A percentile compares a stretch with the other conserved stretches of the same genome.
phyloP scores from a whole-genome alignment of 352 stramenopile species.

The Phytophthora agathidicida region DNA sequence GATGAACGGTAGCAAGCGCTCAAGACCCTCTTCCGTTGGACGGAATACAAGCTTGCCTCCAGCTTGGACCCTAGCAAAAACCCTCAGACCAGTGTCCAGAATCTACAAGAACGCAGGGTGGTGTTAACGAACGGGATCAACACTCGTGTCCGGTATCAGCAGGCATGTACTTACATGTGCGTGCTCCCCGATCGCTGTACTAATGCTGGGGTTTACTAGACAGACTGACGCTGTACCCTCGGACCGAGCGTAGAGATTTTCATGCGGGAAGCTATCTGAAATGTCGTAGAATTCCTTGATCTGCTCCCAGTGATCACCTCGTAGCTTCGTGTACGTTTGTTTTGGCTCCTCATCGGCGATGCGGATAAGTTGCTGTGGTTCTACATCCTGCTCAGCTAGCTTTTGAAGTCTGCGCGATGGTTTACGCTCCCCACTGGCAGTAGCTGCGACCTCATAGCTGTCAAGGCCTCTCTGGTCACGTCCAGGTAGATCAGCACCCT shows the following conservation, averaged over 20 bases:
- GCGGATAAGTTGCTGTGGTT: neutral
- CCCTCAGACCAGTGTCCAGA: conserved; percentile 88
- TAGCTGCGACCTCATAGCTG: conserved; percentile 53
- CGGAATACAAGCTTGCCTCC: conserved; percentile 67
- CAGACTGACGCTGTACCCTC: conserved; percentile 70
- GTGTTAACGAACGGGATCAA: neutral
- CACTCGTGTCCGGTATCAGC: neutral
- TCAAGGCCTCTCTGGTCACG: conserved; percentile 41
- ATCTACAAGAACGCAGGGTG: conserved; percentile 41
- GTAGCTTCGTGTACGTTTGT: conserved; percentile 61
- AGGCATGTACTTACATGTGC: conserved; percentile 34
- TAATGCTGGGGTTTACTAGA: conserved; percentile 62
- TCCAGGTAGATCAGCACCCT: conserved; percentile 30
- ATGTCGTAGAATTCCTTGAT: conserved; percentile 77
- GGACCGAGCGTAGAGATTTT: conserved; percentile 67
- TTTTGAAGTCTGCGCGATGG: conserved; percentile 20
- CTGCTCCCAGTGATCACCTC: conserved; percentile 54
- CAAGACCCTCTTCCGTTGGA: conserved; percentile 81
- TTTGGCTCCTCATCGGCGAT: conserved; percentile 19
- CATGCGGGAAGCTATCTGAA: conserved; percentile 54
- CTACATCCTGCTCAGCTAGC: conserved; percentile 3
- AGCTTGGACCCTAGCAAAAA: conserved; percentile 79
- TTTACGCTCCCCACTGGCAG: conserved; percentile 26
- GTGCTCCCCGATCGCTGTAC: conserved; percentile 54
- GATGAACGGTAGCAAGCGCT: conserved; percentile 75